Conservation (phyloP, 2,329 filamentous ascomycete species). For the Didymella pomorum region DNA sequence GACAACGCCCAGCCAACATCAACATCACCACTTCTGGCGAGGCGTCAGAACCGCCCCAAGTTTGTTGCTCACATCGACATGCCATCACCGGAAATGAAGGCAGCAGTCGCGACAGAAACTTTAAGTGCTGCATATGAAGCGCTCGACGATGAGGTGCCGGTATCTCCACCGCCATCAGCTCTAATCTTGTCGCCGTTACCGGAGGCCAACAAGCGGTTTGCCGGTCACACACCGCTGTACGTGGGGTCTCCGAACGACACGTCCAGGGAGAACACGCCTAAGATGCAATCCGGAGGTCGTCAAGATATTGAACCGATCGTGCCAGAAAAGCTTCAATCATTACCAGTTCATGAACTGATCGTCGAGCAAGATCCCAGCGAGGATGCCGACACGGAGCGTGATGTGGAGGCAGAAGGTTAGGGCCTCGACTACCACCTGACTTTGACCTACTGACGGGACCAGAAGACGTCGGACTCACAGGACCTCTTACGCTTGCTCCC, state of each 20-base stretch:
- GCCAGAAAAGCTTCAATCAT: constrained; percentile 20
- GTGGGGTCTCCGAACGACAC: constrained; percentile 19
- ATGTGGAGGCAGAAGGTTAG: constrained; percentile 3
- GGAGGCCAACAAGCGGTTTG: constrained; percentile 45
- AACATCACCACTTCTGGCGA: constrained; percentile 33
- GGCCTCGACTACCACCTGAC: too few relatives aligned
- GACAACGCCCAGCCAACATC: constrained; percentile 3
- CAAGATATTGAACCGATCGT: constrained; percentile 1
- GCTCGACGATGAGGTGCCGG: constrained; percentile 37
- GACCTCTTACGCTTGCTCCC: constrained; percentile 45
- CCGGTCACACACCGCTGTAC: constrained; percentile 49
- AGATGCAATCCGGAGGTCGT: constrained; percentile 18
- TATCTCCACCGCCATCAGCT: constrained; percentile 45
- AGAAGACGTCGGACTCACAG: constrained; percentile 36
- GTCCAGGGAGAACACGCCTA: constrained; percentile 3
- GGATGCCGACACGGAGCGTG: constrained; percentile 17
- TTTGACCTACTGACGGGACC: not conserved
- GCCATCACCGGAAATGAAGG: constrained; percentile 19
- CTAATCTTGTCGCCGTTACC: constrained; percentile 44
- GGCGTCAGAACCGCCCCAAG: constrained; percentile 33
- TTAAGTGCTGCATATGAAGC: constrained; percentile 1
- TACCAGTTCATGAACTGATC: constrained; percentile 23
- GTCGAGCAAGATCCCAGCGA: constrained; percentile 17
- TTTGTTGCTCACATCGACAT: constrained; percentile 39
- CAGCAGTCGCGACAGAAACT: not conserved